Evolutionary conservation across 2,329 filamentous ascomycete genomes (phyloP), one percentile per base, ranked within the genome.

Genomic region (Trichoderma koningiopsis): DNA sequence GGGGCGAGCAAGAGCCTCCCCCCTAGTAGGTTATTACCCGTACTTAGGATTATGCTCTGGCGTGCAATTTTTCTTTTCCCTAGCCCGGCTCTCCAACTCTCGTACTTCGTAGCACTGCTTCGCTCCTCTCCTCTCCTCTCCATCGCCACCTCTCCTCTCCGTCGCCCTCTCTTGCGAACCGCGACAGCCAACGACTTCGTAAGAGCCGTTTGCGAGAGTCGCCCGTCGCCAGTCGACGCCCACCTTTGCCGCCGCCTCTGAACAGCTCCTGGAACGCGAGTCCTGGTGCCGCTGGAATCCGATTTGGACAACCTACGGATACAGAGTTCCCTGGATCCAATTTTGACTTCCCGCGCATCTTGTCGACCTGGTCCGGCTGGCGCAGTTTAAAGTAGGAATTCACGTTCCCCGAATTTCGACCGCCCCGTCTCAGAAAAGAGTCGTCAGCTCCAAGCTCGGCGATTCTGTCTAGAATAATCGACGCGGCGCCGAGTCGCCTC

Each of bases 121-220:
- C 29, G 27, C 69, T 71, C 68, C 69, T 61, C 63, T 71, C 58
- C 68, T 69, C 69, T 70, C 67, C 70, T 58, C 64, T 72, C 68
- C 68, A 68, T 70, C 60, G 52, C 63, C 68, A 57, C 53, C 69
- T 62, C 37, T 72, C 55, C 69, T 70, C 52, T 35, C 59, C 31
- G 60, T 52, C 52, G 27, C 24, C 56, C 33, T 47, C 49, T 37
- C 59, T 66, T 49, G 55, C 69, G 64, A 56, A 33, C 52, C 49
- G 49, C 52, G 52, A 55, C 55, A 57, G n/a, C 22, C 31, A 52
- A 37, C 49, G 31, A 55, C 49, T 14, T 68, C 65, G 61, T 19
- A 59, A 61, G 68, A 72, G 72, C 69, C 70, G 63, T 11, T 35
- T 47, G 47, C 63, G 56, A 31, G 55, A 59, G 63, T 19, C 31